A percentile compares a stretch with the other conserved stretches of the same genome.
phyloP scores from a whole-genome alignment of 2,329 filamentous ascomycete species.

The Fonsecaea multimorphosa region DNA sequence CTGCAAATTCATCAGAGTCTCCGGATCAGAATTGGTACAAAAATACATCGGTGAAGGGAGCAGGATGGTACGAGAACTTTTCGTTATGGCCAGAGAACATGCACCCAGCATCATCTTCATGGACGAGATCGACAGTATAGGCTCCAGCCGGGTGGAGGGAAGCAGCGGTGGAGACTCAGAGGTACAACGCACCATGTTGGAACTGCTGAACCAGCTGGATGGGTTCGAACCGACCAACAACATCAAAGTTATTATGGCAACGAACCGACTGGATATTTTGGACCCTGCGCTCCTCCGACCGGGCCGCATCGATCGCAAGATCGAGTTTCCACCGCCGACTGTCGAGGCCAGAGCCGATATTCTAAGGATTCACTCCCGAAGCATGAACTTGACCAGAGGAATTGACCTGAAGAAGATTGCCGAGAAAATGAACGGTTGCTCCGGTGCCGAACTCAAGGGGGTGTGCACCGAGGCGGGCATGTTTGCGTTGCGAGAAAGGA shows the following conservation, averaged over 20 bases:
- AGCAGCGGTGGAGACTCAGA: constrained; percentile 95
- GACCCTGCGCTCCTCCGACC: constrained; percentile 93
- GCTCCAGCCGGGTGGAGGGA: constrained; percentile 93
- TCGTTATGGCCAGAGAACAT: constrained; percentile 98
- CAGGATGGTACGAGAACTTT: constrained; percentile 97
- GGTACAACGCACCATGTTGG: constrained; percentile 98
- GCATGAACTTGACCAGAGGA: constrained; percentile 97
- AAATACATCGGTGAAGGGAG: constrained; percentile 99
- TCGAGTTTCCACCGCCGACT: constrained; percentile 96
- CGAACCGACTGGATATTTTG: constrained; percentile 95
- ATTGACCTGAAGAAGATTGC: constrained; percentile 99
- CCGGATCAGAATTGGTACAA: constrained; percentile 93
- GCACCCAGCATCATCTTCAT: constrained; percentile 99
- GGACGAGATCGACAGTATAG: constrained; percentile 99
- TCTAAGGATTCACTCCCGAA: constrained; percentile 93
- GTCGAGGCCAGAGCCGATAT: constrained; percentile 97
- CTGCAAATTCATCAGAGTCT: constrained; percentile 98
- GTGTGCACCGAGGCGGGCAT: constrained; percentile 98
- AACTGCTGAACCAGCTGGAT: constrained; percentile 96
- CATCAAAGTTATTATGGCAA: constrained; percentile 99
- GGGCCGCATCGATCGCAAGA: constrained; percentile 98
- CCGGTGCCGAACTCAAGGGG: constrained; percentile 95
- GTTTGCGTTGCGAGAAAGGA: constrained; percentile 92
- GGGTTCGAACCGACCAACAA: constrained; percentile 99
- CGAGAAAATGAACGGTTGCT: constrained; percentile 99